phyloP scores from a whole-genome alignment of 306 rosid species.

The Cucurbita moschata region DNA sequence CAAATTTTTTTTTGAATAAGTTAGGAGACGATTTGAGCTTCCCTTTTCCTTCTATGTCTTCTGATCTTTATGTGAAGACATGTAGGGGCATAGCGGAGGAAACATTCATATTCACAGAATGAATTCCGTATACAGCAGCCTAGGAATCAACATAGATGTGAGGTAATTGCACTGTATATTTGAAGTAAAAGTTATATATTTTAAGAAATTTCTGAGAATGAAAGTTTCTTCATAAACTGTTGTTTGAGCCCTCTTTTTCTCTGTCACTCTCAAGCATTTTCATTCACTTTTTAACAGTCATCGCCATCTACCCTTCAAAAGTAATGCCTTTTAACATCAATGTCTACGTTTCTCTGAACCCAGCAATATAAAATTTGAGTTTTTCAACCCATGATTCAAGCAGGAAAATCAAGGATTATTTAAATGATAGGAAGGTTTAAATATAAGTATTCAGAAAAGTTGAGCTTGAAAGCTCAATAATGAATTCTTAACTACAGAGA shows the following conservation, averaged over 20 bases:
- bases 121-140: not conserved
- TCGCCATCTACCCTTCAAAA: not conserved
- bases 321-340: not conserved
- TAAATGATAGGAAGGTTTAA: not conserved
- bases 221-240: not conserved
- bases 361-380: not conserved
- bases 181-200: not conserved
- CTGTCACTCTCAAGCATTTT: not conserved
- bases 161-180: conserved; percentile 2
- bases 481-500: not conserved
- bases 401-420: not conserved
- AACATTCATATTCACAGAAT: not conserved
- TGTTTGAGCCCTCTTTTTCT: not conserved
- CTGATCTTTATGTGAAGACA: conserved; percentile 7
- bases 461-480: not conserved
- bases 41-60: conserved; percentile 4
- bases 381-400: not conserved
- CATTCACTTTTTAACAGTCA: not conserved
- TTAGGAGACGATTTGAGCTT: not conserved
- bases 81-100: not conserved
- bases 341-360: not conserved
- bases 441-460: not conserved
- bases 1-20: not conserved
- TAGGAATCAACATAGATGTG: not conserved
- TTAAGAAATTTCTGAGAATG: not conserved